Conservation (phyloP, 139 green algal species). For the Chlorella sp. region DNA sequence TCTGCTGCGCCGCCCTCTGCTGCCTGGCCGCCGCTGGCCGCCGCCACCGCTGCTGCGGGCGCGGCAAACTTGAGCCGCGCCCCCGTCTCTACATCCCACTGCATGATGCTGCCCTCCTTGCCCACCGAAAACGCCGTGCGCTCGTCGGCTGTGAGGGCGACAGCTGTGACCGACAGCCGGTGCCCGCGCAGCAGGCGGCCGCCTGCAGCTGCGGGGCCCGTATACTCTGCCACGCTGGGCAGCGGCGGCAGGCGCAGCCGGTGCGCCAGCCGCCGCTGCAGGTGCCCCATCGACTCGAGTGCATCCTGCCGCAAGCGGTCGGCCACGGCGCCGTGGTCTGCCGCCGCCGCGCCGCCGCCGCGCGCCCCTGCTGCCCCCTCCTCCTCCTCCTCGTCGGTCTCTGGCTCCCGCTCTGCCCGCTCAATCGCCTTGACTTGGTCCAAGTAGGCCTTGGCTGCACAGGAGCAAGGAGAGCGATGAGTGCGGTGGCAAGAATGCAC, state of each 20-base stretch:
- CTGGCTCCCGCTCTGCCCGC: conserved; percentile 36
- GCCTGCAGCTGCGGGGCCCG: conserved; percentile 16
- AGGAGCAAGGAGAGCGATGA: not conserved
- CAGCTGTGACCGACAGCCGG: conserved; percentile 68
- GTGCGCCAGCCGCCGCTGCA: conserved; percentile 61
- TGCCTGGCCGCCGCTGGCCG: not conserved
- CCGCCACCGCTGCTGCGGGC: not conserved
- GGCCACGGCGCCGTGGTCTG: conserved; percentile 38
- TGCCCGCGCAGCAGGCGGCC: conserved; percentile 52
- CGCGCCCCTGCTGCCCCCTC: conserved; percentile 52
- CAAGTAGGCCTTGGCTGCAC: conserved; percentile 82
- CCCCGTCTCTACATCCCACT: conserved; percentile 81
- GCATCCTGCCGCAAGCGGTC: conserved; percentile 56
- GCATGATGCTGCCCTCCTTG: conserved; percentile 84
- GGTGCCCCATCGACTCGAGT: conserved; percentile 56
- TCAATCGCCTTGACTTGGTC: conserved; percentile 52
- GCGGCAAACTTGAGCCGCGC: not conserved
- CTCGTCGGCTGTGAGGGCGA: conserved; percentile 80
- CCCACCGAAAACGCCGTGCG: conserved; percentile 69
- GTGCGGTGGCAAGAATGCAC: not conserved
- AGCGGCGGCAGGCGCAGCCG: conserved; percentile 54
- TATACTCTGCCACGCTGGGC: conserved; percentile 7
- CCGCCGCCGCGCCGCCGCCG: conserved; percentile 2
- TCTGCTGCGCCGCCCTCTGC: not conserved
- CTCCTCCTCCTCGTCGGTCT: conserved; percentile 46